These are phyloP conservation scores for Magnusiomyces ingens DNA, from an alignment of 1,139 yeast genomes.

Conservation along the genomic window DNA sequence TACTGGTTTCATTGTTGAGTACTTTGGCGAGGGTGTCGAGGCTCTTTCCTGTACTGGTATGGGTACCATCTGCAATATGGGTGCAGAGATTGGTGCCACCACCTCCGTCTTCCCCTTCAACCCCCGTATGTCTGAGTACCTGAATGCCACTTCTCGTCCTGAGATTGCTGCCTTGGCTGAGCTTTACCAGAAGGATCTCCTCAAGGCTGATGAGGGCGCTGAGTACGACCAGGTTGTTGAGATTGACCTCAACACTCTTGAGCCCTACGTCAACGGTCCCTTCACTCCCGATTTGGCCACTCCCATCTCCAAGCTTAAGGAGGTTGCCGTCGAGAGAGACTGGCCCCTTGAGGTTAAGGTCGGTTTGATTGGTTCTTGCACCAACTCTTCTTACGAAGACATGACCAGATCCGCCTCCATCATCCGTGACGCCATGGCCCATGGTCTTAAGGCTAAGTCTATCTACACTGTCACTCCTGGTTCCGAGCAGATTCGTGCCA, in stretches of 20 bases:
- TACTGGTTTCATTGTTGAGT: slow-evolving; percentile 96
- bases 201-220: slow-evolving; percentile 88
- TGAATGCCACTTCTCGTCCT: slow-evolving; percentile 81
- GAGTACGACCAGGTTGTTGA: slow-evolving; percentile 96
- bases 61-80: slow-evolving; percentile 99
- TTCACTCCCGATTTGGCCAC: slow-evolving; percentile 99
- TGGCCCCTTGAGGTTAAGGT: slow-evolving; percentile 96
- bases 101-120: slow-evolving; percentile 98
- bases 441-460: slow-evolving; percentile 86
- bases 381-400: slow-evolving; percentile 98
- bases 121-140: slow-evolving; percentile 81
- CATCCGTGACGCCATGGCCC: slow-evolving; percentile 81
- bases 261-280: slow-evolving; percentile 98
- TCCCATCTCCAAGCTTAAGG: slow-evolving; percentile 88
- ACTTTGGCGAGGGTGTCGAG: slow-evolving; percentile 94
- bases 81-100: slow-evolving; percentile 99
- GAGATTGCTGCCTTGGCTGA: slow-evolving; percentile 78
- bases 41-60: slow-evolving; percentile 98
- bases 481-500: slow-evolving; percentile 98
- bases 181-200: slow-evolving; percentile 64
- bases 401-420: slow-evolving; percentile 97
- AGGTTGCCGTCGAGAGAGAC: slow-evolving; percentile 75
- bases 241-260: slow-evolving; percentile 88
- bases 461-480: slow-evolving; percentile 96
- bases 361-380: slow-evolving; percentile 97